These are phyloP conservation scores for Tolypocladium nubicola DNA, from an alignment of 2,329 filamentous ascomycete species.

Conservation along the genomic window DNA sequence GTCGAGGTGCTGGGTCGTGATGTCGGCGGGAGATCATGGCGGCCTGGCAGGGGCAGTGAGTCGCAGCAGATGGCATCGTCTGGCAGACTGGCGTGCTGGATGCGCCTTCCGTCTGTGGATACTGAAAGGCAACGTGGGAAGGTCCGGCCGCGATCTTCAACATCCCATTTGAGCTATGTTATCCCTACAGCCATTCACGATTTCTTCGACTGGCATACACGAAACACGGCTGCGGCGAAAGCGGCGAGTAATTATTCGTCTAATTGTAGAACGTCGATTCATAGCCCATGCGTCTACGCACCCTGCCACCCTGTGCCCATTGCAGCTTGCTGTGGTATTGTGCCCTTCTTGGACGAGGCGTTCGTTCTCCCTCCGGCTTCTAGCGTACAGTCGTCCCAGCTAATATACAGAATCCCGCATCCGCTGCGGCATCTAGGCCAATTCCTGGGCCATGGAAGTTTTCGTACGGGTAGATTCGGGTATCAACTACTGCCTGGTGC, in stretches of 20 bases:
- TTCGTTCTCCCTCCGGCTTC: neutral
- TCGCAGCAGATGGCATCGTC: neutral
- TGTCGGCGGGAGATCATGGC: neutral
- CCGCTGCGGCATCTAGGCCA: neutral
- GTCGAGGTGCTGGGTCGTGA: neutral
- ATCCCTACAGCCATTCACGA: neutral
- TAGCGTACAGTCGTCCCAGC: slow-evolving; percentile 15
- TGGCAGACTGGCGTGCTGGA: neutral
- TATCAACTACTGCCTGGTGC: slow-evolving; percentile 1
- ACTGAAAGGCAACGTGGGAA: neutral
- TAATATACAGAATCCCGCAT: neutral
- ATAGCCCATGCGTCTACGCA: neutral
- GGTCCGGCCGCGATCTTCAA: neutral
- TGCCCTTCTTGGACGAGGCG: neutral
- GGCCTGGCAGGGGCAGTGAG: neutral
- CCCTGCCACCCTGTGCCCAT: neutral
- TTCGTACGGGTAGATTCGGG: neutral
- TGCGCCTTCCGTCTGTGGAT: neutral
- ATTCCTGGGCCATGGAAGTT: neutral
- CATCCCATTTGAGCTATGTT: neutral
- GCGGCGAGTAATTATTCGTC: neutral
- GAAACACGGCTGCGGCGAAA: neutral
- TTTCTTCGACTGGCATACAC: neutral
- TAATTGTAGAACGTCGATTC: neutral
- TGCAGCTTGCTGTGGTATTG: neutral